Percentiles rank a stretch among this genome's conserved stretches.
Evolutionary conservation across 2,329 filamentous ascomycete genomes (phyloP).

Genomic region (Talaromyces sp.): DNA sequence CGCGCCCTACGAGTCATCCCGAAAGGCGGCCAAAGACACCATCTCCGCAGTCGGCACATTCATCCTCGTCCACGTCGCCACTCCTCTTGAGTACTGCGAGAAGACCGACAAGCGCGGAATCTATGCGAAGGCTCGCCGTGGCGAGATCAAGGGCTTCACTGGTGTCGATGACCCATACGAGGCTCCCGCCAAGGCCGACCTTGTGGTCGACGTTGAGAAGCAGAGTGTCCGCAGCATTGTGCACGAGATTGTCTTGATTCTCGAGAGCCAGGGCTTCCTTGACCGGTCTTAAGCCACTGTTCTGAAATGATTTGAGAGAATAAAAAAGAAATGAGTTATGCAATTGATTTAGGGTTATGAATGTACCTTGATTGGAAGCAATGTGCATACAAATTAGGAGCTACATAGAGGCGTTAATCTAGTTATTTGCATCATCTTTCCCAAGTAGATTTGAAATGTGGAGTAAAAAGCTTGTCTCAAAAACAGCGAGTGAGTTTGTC

Average conservation of each 20-base stretch:
- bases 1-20: constrained; percentile 80
- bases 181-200: constrained; percentile 72
- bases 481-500: not conserved
- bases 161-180: constrained; percentile 98
- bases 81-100: constrained; percentile 87
- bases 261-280: constrained; percentile 85
- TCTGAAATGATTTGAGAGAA: not conserved
- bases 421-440: not conserved
- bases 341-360: not conserved
- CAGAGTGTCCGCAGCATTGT: constrained; percentile 89
- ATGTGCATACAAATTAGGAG: constrained; percentile 6
- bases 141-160: constrained; percentile 97
- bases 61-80: constrained; percentile 93
- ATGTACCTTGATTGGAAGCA: not conserved
- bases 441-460: not conserved
- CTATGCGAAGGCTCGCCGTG: constrained; percentile 77
- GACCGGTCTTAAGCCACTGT: constrained; percentile 63
- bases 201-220: constrained; percentile 81
- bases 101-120: constrained; percentile 92
- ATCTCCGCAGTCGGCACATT: constrained; percentile 83
- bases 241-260: constrained; percentile 90
- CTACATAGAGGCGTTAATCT: constrained; percentile 14
- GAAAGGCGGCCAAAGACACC: constrained; percentile 75
- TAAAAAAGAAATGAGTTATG: constrained; percentile 4
- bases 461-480: not conserved